Evolutionary conservation across 495 filamentous ascomycete species (phyloP).

Genomic region (Patellaria atrata): DNA sequence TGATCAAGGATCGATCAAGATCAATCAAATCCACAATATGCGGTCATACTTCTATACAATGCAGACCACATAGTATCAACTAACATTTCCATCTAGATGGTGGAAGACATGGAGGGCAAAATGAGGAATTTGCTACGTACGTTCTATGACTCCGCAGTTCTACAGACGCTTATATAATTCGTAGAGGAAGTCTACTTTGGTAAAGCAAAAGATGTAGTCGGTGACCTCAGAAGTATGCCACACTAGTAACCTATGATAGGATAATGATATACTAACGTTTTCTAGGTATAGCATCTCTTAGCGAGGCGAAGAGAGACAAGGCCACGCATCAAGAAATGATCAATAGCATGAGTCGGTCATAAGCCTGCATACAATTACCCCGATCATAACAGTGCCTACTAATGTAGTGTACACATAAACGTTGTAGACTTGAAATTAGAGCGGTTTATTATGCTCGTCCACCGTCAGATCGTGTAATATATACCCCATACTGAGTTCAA

Average conservation of each 20-base stretch:
- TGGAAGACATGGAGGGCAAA: conserved; percentile 99
- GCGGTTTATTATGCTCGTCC: no score
- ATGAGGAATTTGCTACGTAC: conserved; percentile 90
- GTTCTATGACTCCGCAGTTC: conserved; percentile 15
- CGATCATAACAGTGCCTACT: no score
- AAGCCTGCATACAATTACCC: no score
- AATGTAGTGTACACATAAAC: no score
- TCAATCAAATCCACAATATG: no score
- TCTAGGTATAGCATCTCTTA: conserved; percentile 58
- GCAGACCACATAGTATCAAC: no score
- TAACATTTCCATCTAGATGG: conserved; percentile 49
- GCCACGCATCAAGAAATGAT: conserved; percentile 89
- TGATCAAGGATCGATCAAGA: neutral
- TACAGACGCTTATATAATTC: conserved; percentile 2
- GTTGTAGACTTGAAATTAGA: no score
- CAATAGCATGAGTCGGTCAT: conserved; percentile 46
- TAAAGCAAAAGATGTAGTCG: conserved; percentile 98
- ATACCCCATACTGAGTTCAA: no score
- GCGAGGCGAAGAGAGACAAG: conserved; percentile 71
- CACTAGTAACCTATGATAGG: conserved; percentile 1
- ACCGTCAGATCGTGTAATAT: no score
- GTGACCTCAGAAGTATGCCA: conserved; percentile 72
- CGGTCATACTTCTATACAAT: no score
- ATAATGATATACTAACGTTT: conserved; percentile 4
- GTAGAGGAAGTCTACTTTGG: conserved; percentile 96